Base-by-base conservation (phyloP, 2,329 filamentous ascomycete genomes). In the Penicillium vulpinum region DNA sequence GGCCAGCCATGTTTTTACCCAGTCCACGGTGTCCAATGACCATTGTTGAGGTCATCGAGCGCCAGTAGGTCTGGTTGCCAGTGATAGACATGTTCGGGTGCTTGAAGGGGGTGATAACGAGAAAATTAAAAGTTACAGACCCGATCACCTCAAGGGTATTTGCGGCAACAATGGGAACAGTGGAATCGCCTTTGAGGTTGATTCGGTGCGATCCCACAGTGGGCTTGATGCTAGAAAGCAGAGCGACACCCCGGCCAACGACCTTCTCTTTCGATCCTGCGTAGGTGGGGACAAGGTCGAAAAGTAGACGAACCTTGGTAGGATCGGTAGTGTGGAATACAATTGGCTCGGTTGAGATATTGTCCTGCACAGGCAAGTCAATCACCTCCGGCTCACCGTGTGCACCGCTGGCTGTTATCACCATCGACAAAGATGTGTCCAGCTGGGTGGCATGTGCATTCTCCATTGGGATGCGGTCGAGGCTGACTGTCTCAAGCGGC, bases 261-360 rank as follows among this genome's bases (percentile, higher is more conserved):
- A 94, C 83, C 65, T 90, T 89, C 67, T 96, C 91, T 43, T 83
- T 85, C 7, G 81, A 80, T 5, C 93, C 94, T 39, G 93, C 89
- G 75, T 97, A 97, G 0, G 94, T 99, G 1, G 93, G 94, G 2
- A 97, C 87, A 63, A 99, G 90, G 67, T 99, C 94, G 67, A 99
- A 99, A 51, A 95, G 80, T 10, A 99, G 79, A 72, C 93, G 95
- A 57, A 97, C 92, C 67, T 91, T 91, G 28, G 84, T 82, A 0
- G 87, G 81, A 69, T 97, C 91, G 1, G 76, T 82, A 0, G 93
- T 88, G 56, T 87, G 91, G 75, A 99, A 99, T 0, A 91, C 87
- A 43, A 99, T 91, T 0, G 94, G 94, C 66, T 97, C 93, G 0
- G 94, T 97, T 35, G 89, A 88, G 63, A 97, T 91, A 64, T 93